Percentiles rank a stretch among this genome's conserved stretches.
phyloP scores from a whole-genome alignment of 768 basidiomycete species.

The Suillus fuscotomentosus region DNA sequence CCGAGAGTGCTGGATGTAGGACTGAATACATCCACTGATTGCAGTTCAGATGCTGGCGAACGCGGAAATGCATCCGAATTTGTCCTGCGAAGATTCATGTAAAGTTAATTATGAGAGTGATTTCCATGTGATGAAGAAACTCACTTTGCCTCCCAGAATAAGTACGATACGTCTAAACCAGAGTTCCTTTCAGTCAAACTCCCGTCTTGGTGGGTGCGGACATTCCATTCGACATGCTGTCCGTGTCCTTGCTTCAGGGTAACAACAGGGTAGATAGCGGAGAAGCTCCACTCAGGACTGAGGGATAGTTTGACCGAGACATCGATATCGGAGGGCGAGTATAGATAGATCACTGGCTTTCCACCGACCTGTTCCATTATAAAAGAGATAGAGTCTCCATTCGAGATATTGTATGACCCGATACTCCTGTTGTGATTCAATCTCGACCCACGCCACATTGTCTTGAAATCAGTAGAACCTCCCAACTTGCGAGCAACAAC shows the following conservation, averaged over 20 bases:
- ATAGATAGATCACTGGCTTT: constrained; percentile 6
- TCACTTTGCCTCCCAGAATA: not conserved
- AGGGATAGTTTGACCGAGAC: not conserved
- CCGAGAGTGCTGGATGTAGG: not conserved
- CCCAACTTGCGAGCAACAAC: not conserved
- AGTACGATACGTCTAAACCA: not conserved
- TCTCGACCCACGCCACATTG: not conserved
- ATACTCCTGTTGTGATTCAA: not conserved
- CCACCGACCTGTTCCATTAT: not conserved
- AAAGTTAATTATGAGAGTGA: not conserved
- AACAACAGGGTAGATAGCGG: not conserved
- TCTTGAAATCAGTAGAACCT: not conserved
- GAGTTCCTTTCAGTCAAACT: not conserved
- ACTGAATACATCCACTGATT: not conserved
- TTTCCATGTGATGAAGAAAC: not conserved
- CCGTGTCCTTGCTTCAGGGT: not conserved
- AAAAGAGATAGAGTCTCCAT: not conserved
- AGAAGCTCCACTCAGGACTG: constrained; percentile 2
- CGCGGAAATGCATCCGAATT: not conserved
- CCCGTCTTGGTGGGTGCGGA: not conserved
- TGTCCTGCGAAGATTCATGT: not conserved
- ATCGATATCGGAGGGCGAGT: constrained; percentile 1
- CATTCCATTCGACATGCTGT: not conserved
- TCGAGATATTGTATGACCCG: not conserved
- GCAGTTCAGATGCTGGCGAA: not conserved